phyloP scores from a whole-genome alignment of 768 basidiomycete genomes.

The Leucosporidium yakuticum region DNA sequence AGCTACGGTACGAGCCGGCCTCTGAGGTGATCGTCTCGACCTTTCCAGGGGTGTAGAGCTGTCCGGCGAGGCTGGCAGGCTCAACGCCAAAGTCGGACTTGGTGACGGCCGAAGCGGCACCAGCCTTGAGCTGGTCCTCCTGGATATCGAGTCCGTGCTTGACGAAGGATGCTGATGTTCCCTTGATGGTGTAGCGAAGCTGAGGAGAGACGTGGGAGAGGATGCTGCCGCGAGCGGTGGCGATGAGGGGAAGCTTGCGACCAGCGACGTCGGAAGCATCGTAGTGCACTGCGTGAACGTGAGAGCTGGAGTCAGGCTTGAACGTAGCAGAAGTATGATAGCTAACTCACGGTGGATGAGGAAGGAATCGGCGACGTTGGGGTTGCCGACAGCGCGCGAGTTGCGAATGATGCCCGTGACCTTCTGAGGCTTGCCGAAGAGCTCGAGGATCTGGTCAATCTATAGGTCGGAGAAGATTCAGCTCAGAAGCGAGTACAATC shows the following conservation, averaged over 20 bases:
- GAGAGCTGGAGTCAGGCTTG: conserved; percentile 51
- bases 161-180: conserved; percentile 36
- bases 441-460: conserved; percentile 65
- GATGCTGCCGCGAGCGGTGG: conserved; percentile 62
- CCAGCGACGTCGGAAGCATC: conserved; percentile 29
- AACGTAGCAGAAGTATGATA: not conserved
- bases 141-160: conserved; percentile 75
- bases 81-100: conserved; percentile 49
- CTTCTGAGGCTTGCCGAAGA: conserved; percentile 67
- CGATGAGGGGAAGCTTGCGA: conserved; percentile 52
- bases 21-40: conserved; percentile 44
- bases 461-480: not conserved
- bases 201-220: conserved; percentile 63
- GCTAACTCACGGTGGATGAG: conserved; percentile 27
- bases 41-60: conserved; percentile 5
- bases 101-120: conserved; percentile 43
- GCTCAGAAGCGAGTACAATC: not conserved
- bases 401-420: conserved; percentile 68
- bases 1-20: conserved; percentile 55
- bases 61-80: not conserved
- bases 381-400: conserved; percentile 50
- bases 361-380: conserved; percentile 46
- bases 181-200: conserved; percentile 65
- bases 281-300: conserved; percentile 41
- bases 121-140: conserved; percentile 63